A percentile compares a stretch with the other conserved stretches of the same genome.
Conservation (phyloP, 2,329 filamentous ascomycete genomes). For the Fusarium aywerte region DNA sequence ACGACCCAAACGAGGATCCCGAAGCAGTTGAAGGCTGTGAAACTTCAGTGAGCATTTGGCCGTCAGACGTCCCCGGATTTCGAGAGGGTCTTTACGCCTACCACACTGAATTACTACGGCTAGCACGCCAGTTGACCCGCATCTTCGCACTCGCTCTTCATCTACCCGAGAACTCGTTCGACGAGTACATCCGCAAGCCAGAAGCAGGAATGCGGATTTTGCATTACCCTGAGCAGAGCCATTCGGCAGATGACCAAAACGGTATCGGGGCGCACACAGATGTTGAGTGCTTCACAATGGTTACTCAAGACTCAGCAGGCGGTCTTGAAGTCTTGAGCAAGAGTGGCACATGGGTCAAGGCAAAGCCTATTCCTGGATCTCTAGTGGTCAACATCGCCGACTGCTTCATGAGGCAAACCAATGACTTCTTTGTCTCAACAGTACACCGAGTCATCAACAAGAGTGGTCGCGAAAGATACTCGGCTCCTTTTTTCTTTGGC, state of each 20-base stretch:
- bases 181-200: background rate
- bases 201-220: background rate
- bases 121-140: background rate
- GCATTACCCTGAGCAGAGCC: background rate
- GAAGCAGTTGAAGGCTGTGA: background rate
- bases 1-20: background rate
- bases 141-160: background rate
- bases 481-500: conserved; percentile 61
- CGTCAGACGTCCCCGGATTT: background rate
- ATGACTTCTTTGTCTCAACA: conserved; percentile 60
- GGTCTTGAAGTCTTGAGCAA: conserved; percentile 60
- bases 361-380: conserved; percentile 54
- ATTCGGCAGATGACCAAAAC: conserved; percentile 37
- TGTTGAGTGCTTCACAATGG: conserved; percentile 60
- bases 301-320: conserved; percentile 57
- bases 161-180: background rate
- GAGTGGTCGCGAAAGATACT: conserved; percentile 54
- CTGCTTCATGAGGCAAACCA: conserved; percentile 62
- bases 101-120: background rate
- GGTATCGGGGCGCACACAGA: conserved; percentile 60
- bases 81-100: background rate
- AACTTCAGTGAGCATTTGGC: background rate
- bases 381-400: conserved; percentile 65
- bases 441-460: conserved; percentile 61
- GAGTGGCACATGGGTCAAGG: conserved; percentile 55